Percentiles rank a stretch among this genome's conserved stretches.
These are phyloP conservation scores for Russula griseocarnosa DNA, from an alignment of 768 basidiomycete genomes.

Conservation along the genomic window DNA sequence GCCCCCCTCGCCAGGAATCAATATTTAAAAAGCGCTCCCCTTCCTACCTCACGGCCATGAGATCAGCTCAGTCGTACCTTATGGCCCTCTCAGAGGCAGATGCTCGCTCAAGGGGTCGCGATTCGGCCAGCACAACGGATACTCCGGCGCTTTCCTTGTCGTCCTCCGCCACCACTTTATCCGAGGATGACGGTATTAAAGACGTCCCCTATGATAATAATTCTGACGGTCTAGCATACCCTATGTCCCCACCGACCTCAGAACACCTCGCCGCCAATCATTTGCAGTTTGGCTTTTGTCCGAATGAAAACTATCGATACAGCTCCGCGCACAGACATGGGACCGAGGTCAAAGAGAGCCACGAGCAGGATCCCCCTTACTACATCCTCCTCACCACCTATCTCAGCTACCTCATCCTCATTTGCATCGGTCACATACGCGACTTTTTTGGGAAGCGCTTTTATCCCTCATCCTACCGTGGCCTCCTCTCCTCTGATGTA, in stretches of 20 bases:
- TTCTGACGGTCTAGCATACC: slow-evolving; percentile 54
- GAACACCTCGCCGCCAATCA: slow-evolving; percentile 80
- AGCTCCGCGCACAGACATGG: slow-evolving; percentile 57
- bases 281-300: slow-evolving; percentile 90
- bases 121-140: slow-evolving; percentile 46
- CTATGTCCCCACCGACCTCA: slow-evolving; percentile 69
- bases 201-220: slow-evolving; percentile 45
- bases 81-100: slow-evolving; percentile 62
- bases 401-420: slow-evolving; percentile 88
- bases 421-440: slow-evolving; percentile 85
- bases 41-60: slow-evolving; percentile 39
- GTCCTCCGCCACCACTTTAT: slow-evolving; percentile 64
- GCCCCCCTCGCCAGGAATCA: slow-evolving; percentile 43
- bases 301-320: slow-evolving; percentile 68
- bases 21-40: slow-evolving; percentile 48
- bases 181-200: slow-evolving; percentile 61
- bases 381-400: slow-evolving; percentile 91
- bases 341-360: slow-evolving; percentile 46
- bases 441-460: slow-evolving; percentile 94
- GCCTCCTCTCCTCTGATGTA: slow-evolving; percentile 81
- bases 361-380: slow-evolving; percentile 85
- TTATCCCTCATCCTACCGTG: slow-evolving; percentile 61
- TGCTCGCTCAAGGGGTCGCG: slow-evolving; percentile 54
- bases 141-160: slow-evolving; percentile 73
- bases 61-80: slow-evolving; percentile 56